Evolutionary conservation across 2,329 filamentous ascomycete genomes (phyloP), one percentile per base, ranked within the genome.

Genomic region (Neoscytalidium dimidiatum): DNA sequence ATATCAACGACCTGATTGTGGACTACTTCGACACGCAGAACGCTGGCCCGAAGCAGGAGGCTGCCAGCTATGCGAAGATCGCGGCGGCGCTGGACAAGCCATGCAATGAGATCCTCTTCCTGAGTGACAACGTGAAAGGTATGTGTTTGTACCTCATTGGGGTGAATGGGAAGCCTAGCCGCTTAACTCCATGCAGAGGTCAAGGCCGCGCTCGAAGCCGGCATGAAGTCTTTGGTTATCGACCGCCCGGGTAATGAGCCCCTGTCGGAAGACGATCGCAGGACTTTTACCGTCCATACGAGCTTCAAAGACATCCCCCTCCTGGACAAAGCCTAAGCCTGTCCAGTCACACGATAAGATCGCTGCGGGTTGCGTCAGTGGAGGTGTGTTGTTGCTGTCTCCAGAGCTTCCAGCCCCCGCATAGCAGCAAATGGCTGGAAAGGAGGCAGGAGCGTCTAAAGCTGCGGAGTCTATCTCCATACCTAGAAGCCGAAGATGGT

Each of bases 61-160:
- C 78, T 43, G 76, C 75, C 23, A 94, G 91, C 75, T 95, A 94
- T 78, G 76, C 79, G 69, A 86, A 81, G 70, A 93, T 94, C 69
- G 81, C 85, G 53, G 75, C 76, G 52, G 79, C 81, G 66, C 68
- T 85, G 17, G 78, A 82, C 35, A 79, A 83, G 64, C 70, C 79
- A 57, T 75, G 83, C 19, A 76, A 75, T 11, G 81, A 85, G 64
- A 91, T 91, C 81, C 81, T 92, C n/a, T 95, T 95, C 75, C 79
- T 94, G 67, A 94, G 90, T 72, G 92, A 95, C 78, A 93, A 93
- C 72, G 83, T 91, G 51, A 86, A 85, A 72, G 83, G 80, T 82
- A 75, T 46, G 68, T 72, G 71, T 56, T 33, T 31, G 26, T 44
- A 44, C n/a, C 23, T 46, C 14, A 49, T 57, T 51, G 48, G 48